Evolutionary conservation across 495 filamentous ascomycete species (phyloP), one percentile per base, ranked within the genome.

Genomic region (Penicillium nucicola): DNA sequence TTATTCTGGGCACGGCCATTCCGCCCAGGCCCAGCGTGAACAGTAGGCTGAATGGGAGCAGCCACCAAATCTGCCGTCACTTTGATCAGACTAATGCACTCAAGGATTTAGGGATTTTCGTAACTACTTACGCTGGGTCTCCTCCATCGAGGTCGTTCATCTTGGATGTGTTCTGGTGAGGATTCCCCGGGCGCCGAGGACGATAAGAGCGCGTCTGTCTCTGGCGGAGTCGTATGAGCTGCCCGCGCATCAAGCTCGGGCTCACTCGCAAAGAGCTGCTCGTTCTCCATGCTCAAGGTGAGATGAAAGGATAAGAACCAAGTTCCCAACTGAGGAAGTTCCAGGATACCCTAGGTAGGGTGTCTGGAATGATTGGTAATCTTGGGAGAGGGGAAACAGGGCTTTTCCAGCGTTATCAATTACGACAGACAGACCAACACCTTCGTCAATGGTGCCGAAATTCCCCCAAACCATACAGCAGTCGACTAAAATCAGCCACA

Each of bases 1-100:
- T 89, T 32, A 95, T 70, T 65, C 82, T 89, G 8, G 87, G 89
- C 4, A 95, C 88, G 3, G 88, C 69, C 19, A 85, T 77, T 53
- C 88, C 91, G 17, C 93, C 93, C 61, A 90, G 90, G 0, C 90
- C 91, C 36, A 95, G 71, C 1, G 88, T 86, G 63, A 85, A 90
- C 6, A 95, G 61, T 19, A 86, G 70, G 64, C 88, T 90, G 4
- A 88, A 85, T 0, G 80, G 82, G 9, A 98, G 57, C 13, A 98
- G 71, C 89, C 92, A 98, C 66, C 78, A 89, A 31, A 96, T 79
- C 89, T 95, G 46, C 25, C 18, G 31, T 30, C 15, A 22, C 35
- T n/a, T 41, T 15, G 14, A 51, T 56, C 23, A 60, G 41, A 42
- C 50, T 42, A 34, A 13, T 53, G 37, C 54, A 34, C 25, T 39